A percentile compares a stretch with the other conserved stretches of the same genome.
phyloP scores from a whole-genome alignment of 2,329 filamentous ascomycete species.

The Colletotrichum spaethianum region DNA sequence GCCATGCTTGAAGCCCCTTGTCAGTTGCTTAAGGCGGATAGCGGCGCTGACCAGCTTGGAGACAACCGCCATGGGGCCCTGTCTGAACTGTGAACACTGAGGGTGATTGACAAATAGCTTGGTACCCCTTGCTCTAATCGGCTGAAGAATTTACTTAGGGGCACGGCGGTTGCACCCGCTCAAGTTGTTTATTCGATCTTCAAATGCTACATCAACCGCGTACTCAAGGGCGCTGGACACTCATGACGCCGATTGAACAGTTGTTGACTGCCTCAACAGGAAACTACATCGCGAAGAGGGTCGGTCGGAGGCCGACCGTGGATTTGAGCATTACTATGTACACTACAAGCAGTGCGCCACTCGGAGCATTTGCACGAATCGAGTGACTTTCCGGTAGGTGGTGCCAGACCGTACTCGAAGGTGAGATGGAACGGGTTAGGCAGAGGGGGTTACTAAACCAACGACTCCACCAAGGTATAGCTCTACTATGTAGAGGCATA shows the following conservation, averaged over 20 bases:
- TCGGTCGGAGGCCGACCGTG: not conserved
- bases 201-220: not conserved
- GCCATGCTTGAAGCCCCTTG: conserved; percentile 21
- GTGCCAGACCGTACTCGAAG: not conserved
- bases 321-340: not conserved
- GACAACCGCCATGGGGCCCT: not conserved
- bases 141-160: conserved; percentile 20
- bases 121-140: conserved; percentile 27
- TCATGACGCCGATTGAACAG: not conserved
- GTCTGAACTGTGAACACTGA: not conserved
- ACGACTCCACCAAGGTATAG: not conserved
- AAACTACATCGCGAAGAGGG: not conserved
- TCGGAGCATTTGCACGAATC: not conserved
- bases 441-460: not conserved
- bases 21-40: not conserved
- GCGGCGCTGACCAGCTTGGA: not conserved
- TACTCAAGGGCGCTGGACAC: not conserved
- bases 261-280: not conserved
- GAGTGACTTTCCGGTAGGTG: not conserved
- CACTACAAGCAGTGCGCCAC: not conserved
- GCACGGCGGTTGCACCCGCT: conserved; percentile 15
- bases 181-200: conserved; percentile 17
- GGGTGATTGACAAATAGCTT: conserved; percentile 38
- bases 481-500: not conserved
- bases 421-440: not conserved